phyloP scores from a whole-genome alignment of 1,139 yeast genomes.

The Hyphopichia wangnamkhiaoensis region DNA sequence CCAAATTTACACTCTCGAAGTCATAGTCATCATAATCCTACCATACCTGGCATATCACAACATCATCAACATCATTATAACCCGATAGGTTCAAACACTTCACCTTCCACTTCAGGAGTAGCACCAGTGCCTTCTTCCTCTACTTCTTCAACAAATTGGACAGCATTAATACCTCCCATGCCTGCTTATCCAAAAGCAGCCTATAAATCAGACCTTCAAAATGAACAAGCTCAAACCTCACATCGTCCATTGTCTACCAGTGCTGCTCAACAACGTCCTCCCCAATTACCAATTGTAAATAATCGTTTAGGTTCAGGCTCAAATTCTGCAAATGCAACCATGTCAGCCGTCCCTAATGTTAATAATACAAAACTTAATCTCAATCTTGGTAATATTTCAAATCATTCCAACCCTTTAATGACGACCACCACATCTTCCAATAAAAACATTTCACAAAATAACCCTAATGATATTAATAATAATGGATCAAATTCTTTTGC shows the following conservation, averaged over 20 bases:
- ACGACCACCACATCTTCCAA: neutral
- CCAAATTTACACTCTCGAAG: constrained; percentile 11
- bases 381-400: neutral
- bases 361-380: neutral
- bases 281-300: constrained; percentile 1
- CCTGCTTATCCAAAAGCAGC: constrained; percentile 12
- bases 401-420: neutral
- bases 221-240: constrained; percentile 1
- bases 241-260: constrained; percentile 2
- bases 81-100: constrained; percentile 4
- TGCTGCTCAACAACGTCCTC: constrained; percentile 2
- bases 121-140: too few relatives aligned
- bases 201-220: constrained; percentile 3
- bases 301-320: neutral
- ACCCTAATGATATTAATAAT: too few relatives aligned
- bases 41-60: constrained; percentile 1
- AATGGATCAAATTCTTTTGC: neutral
- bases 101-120: neutral
- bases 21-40: constrained; percentile 13
- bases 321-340: neutral
- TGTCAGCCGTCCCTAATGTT: neutral
- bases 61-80: constrained; percentile 5
- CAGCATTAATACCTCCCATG: constrained; percentile 18
- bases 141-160: constrained; percentile 13
- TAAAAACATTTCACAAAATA: too few relatives aligned